Evolutionary conservation across 1,284 basidiomycete genomes (phyloP).

Genomic region (Sanguinoderma infundibulare): DNA sequence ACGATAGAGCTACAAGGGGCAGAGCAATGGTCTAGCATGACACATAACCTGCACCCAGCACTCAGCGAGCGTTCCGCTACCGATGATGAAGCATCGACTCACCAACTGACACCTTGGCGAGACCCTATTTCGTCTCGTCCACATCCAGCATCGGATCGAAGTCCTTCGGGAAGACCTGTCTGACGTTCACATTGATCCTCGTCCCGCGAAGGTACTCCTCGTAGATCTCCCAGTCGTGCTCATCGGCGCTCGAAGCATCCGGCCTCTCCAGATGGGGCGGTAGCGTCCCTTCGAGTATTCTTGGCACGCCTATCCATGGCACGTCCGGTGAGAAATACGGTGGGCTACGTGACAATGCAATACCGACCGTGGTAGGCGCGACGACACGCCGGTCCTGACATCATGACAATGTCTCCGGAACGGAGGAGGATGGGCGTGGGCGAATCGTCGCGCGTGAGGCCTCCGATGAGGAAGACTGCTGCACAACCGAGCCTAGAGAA

Average conservation of each 20-base stretch:
- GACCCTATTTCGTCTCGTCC: neutral
- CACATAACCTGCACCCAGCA: too few relatives aligned
- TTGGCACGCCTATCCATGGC: conserved; percentile 70
- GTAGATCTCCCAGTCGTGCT: conserved; percentile 60
- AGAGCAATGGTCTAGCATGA: too few relatives aligned
- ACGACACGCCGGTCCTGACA: conserved; percentile 85
- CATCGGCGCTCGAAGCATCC: conserved; percentile 21
- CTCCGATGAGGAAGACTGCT: conserved; percentile 88
- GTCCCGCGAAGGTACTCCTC: conserved; percentile 66
- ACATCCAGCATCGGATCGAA: conserved; percentile 50
- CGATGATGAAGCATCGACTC: too few relatives aligned
- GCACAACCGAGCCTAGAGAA: conserved; percentile 77
- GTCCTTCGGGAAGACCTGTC: conserved; percentile 83
- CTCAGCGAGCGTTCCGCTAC: too few relatives aligned
- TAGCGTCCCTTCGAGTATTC: conserved; percentile 80
- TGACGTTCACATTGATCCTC: conserved; percentile 88
- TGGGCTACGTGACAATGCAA: conserved; percentile 19
- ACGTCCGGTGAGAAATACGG: neutral
- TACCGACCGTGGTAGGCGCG: conserved; percentile 81
- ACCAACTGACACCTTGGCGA: neutral
- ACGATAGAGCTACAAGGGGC: too few relatives aligned
- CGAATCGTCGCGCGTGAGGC: conserved; percentile 72
- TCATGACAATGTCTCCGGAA: conserved; percentile 90
- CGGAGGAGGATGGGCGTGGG: conserved; percentile 83
- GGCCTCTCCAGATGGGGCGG: conserved; percentile 60